phyloP scores from a whole-genome alignment of 768 basidiomycete genomes.

The Amanita pseudoporphyria region DNA sequence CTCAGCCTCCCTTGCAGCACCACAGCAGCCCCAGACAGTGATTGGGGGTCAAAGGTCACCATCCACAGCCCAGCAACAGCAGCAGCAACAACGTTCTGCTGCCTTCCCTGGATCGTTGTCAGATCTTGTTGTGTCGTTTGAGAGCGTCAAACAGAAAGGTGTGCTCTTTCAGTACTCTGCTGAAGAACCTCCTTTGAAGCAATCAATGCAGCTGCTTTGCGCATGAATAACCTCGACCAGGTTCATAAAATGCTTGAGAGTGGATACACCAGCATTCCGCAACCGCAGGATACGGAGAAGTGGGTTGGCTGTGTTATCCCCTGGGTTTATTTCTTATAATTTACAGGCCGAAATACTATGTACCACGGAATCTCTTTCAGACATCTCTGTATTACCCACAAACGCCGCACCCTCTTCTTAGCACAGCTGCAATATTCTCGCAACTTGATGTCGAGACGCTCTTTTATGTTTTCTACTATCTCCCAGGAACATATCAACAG shows the following conservation, averaged over 20 bases:
- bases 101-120: conserved; percentile 81
- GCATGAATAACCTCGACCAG: conserved; percentile 80
- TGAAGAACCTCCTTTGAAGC: not conserved
- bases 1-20: conserved; percentile 16
- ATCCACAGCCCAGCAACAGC: conserved; percentile 39
- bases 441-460: conserved; percentile 95
- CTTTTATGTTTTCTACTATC: conserved; percentile 98
- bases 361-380: conserved; percentile 83
- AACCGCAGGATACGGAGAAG: conserved; percentile 95
- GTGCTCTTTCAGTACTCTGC: conserved; percentile 10
- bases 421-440: conserved; percentile 74
- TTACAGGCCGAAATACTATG: conserved; percentile 89
- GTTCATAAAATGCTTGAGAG: conserved; percentile 91
- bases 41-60: conserved; percentile 42
- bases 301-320: conserved; percentile 23
- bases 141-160: conserved; percentile 97
- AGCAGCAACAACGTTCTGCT: conserved; percentile 30
- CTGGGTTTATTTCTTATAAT: conserved; percentile 3
- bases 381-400: conserved; percentile 97
- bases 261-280: conserved; percentile 82
- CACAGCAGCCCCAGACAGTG: conserved; percentile 25
- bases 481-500: conserved; percentile 98
- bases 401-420: conserved; percentile 68
- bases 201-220: conserved; percentile 47
- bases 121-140: conserved; percentile 90